These are phyloP conservation scores for Boehmeria nivea DNA, from an alignment of 306 rosid species.

Conservation along the genomic window DNA sequence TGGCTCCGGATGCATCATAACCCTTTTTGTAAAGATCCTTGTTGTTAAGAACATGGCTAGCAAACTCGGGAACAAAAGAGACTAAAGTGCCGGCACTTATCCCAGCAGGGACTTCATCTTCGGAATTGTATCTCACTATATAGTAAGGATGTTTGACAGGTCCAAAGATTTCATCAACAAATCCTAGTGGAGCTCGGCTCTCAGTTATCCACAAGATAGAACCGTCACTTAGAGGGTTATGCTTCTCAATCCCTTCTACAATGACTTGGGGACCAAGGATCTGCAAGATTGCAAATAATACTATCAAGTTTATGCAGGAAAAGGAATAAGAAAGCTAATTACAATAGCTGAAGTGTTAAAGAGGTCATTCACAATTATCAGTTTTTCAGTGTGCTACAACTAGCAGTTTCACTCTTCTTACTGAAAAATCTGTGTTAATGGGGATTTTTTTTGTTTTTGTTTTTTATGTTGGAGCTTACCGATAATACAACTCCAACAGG, in stretches of 20 bases:
- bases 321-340: constrained; percentile 1
- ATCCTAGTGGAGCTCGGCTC: constrained; percentile 58
- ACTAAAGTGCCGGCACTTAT: constrained; percentile 43
- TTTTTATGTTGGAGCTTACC: constrained; percentile 38
- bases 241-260: constrained; percentile 83
- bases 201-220: constrained; percentile 87
- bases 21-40: constrained; percentile 77
- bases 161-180: constrained; percentile 89
- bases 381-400: not conserved
- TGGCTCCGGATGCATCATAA: constrained; percentile 80
- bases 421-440: not conserved
- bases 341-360: constrained; percentile 4
- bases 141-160: constrained; percentile 84
- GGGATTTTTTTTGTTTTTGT: too few relatives aligned
- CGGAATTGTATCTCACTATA: constrained; percentile 75
- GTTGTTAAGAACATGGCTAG: constrained; percentile 60
- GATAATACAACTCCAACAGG: constrained; percentile 82
- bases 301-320: too few relatives aligned
- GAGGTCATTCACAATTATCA: constrained; percentile 8
- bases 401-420: not conserved
- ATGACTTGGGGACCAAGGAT: constrained; percentile 60
- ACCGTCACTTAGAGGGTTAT: constrained; percentile 76
- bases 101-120: constrained; percentile 63
- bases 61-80: constrained; percentile 82
- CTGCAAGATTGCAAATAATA: constrained; percentile 39